Conservation (phyloP, 2,329 filamentous ascomycete genomes). For the Colletotrichum somersetense region DNA sequence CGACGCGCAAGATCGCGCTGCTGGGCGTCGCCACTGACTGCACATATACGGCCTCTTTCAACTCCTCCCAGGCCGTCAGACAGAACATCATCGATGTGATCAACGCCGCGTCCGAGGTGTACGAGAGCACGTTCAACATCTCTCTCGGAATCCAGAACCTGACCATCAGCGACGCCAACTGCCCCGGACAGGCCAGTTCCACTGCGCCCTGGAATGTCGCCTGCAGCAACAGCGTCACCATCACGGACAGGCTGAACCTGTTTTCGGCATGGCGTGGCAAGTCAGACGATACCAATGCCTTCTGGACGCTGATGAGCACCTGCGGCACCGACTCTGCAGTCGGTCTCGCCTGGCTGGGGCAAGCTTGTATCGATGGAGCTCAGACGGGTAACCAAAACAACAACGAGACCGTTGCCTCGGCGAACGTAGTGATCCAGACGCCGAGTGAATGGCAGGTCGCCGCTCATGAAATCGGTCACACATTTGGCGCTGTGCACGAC, state of each 20-base stretch:
- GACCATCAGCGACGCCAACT: constrained; percentile 80
- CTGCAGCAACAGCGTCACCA: constrained; percentile 73
- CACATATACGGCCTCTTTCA: constrained; percentile 82
- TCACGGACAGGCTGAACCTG: constrained; percentile 83
- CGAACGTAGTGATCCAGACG: constrained; percentile 90
- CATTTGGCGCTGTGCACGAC: constrained; percentile 96
- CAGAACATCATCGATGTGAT: constrained; percentile 85
- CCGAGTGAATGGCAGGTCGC: constrained; percentile 94
- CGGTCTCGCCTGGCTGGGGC: constrained; percentile 92
- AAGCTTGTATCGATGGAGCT: constrained; percentile 77
- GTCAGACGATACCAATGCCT: constrained; percentile 83
- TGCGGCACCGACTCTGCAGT: constrained; percentile 88
- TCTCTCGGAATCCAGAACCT: constrained; percentile 90
- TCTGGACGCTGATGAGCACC: constrained; percentile 90
- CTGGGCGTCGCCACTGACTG: constrained; percentile 95
- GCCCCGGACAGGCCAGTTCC: constrained; percentile 75
- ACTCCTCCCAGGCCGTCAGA: constrained; percentile 72
- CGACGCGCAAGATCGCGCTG: constrained; percentile 89
- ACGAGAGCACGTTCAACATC: constrained; percentile 94
- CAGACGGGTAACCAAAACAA: constrained; percentile 63
- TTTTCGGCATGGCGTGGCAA: constrained; percentile 92
- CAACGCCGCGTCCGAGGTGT: constrained; percentile 88
- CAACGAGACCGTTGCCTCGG: constrained; percentile 82
- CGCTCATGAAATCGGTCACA: constrained; percentile 94
- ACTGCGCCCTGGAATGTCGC: constrained; percentile 86